These are phyloP conservation scores for Verticillium nonalfalfae DNA, from an alignment of 2,329 filamentous ascomycete species.

Conservation along the genomic window DNA sequence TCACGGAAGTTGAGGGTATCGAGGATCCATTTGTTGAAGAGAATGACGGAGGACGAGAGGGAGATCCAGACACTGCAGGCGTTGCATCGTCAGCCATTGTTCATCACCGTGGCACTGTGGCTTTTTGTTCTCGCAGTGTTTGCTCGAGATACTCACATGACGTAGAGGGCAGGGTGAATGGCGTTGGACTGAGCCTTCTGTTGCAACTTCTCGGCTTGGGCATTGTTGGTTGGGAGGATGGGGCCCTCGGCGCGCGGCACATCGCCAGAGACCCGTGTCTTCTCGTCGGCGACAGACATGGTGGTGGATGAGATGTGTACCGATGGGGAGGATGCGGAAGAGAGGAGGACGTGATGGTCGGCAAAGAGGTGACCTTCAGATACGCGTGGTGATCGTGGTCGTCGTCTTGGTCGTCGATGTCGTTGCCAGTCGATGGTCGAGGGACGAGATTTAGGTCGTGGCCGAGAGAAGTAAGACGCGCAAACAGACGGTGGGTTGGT, in stretches of 20 bases:
- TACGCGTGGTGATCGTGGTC: neutral
- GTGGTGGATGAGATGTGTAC: neutral
- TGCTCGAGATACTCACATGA: constrained; percentile 46
- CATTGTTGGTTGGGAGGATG: constrained; percentile 76
- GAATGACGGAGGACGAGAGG: constrained; percentile 87
- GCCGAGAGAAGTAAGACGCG: neutral
- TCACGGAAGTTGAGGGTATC: constrained; percentile 71
- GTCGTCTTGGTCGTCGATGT: neutral
- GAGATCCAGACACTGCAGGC: constrained; percentile 75
- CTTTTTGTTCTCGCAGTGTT: neutral
- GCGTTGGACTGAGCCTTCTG: constrained; percentile 45
- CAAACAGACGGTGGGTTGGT: neutral
- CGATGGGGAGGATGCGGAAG: neutral
- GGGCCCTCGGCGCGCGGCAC: constrained; percentile 53
- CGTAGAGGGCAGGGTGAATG: constrained; percentile 81
- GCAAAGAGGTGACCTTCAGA: neutral
- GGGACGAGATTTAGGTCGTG: neutral
- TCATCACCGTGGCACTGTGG: neutral
- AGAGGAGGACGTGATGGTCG: neutral
- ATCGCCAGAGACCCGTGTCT: constrained; percentile 78
- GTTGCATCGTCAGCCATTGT: neutral
- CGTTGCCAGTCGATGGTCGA: neutral
- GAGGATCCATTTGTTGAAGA: constrained; percentile 99
- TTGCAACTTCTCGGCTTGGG: constrained; percentile 64
- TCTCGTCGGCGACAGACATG: constrained; percentile 53